These are phyloP conservation scores for Wickerhamiella slavikovae DNA, from an alignment of 805 yeast species.

Conservation along the genomic window DNA sequence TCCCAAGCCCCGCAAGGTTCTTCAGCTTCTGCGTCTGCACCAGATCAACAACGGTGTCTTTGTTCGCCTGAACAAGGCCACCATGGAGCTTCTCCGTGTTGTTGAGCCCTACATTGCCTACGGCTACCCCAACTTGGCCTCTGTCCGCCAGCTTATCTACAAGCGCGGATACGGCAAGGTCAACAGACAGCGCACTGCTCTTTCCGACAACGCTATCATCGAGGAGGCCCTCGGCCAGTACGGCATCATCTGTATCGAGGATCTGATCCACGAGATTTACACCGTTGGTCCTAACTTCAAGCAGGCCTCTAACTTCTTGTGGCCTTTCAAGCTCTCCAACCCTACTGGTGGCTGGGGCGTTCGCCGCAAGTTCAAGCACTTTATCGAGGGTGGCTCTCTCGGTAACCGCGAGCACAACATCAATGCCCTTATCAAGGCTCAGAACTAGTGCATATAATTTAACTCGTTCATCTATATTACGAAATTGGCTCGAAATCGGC, in stretches of 20 bases:
- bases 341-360: conserved; percentile 98
- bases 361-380: conserved; percentile 90
- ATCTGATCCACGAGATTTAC: conserved; percentile 88
- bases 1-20: conserved; percentile 98
- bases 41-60: conserved; percentile 92
- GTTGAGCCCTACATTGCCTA: conserved; percentile 93
- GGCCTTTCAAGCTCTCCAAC: conserved; percentile 95
- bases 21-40: conserved; percentile 73
- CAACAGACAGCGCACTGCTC: conserved; percentile 86
- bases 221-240: conserved; percentile 78
- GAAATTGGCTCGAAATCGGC: too few relatives aligned
- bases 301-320: conserved; percentile 94
- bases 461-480: too few relatives aligned
- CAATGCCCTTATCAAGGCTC: conserved; percentile 82
- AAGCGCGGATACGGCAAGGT: conserved; percentile 97
- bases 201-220: conserved; percentile 70
- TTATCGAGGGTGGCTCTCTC: conserved; percentile 94
- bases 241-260: conserved; percentile 84
- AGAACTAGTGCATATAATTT: conserved; percentile 66
- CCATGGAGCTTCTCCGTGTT: conserved; percentile 75
- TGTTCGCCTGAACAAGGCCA: conserved; percentile 90
- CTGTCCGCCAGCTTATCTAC: conserved; percentile 83
- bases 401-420: conserved; percentile 96
- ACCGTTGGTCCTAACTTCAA: conserved; percentile 97
- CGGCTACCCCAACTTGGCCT: conserved; percentile 91